These are phyloP conservation scores for Mycena sp. DNA, from an alignment of 1,284 basidiomycete species.

Conservation along the genomic window DNA sequence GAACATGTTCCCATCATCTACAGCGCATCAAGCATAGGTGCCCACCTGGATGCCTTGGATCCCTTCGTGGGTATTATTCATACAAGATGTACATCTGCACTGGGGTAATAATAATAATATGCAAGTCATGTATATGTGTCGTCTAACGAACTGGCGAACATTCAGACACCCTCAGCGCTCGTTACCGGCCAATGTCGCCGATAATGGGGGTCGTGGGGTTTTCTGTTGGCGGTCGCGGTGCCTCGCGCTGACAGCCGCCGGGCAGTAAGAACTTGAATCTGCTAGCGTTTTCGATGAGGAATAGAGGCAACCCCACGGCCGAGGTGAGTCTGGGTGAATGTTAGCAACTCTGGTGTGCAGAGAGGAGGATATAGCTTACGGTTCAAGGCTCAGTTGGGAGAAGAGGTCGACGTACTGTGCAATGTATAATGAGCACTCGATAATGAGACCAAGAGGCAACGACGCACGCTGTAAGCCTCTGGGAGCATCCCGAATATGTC, in stretches of 20 bases:
- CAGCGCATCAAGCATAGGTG: too few species aligned
- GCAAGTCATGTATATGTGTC: too few species aligned
- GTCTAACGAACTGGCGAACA: too few species aligned
- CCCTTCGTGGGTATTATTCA: not conserved
- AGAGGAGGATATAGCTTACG: conserved; percentile 47
- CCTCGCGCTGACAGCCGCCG: conserved; percentile 59
- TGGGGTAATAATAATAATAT: conserved; percentile 7
- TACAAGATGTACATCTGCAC: not conserved
- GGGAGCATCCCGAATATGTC: conserved; percentile 77
- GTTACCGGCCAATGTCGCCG: too few species aligned
- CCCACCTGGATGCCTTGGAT: too few species aligned
- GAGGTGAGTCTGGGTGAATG: conserved; percentile 41
- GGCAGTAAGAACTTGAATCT: conserved; percentile 67
- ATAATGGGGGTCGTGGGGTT: too few species aligned
- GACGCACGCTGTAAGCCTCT: conserved; percentile 64
- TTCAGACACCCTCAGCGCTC: too few species aligned
- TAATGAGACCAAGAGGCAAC: conserved; percentile 19
- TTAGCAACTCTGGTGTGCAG: not conserved
- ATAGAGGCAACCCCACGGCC: conserved; percentile 62
- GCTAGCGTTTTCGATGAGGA: conserved; percentile 59
- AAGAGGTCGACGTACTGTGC: conserved; percentile 60
- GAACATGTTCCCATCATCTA: too few species aligned
- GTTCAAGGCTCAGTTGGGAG: conserved; percentile 58
- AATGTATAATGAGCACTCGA: not conserved
- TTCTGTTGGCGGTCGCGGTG: not conserved